Evolutionary conservation across 2,329 filamentous ascomycete genomes (phyloP).

Genomic region (Fusarium devonianum): DNA sequence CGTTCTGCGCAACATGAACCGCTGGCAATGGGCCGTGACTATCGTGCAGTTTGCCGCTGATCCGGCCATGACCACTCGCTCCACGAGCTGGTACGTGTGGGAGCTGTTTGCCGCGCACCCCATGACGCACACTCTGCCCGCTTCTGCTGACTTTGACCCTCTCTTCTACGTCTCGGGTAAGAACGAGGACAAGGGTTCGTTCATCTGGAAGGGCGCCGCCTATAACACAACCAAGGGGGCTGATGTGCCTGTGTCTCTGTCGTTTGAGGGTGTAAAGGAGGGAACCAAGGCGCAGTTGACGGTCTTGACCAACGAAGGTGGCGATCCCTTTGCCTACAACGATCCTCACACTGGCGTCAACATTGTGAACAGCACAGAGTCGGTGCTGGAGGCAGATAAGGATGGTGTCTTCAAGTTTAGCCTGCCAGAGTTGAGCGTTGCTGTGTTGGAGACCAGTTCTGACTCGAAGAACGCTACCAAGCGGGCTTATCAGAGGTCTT

Average conservation of each 20-base stretch:
- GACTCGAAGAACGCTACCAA: background rate
- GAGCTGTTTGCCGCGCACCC: slow-evolving; percentile 56
- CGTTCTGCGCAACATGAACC: slow-evolving; percentile 57
- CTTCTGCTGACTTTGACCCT: slow-evolving; percentile 52
- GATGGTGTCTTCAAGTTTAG: slow-evolving; percentile 60
- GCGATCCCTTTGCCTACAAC: slow-evolving; percentile 54
- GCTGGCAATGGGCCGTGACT: slow-evolving; percentile 61
- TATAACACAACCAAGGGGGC: slow-evolving; percentile 59
- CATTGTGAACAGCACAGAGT: slow-evolving; percentile 54
- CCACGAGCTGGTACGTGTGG: slow-evolving; percentile 60
- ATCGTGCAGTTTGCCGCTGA: slow-evolving; percentile 58
- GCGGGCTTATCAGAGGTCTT: slow-evolving; percentile 2
- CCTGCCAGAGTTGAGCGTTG: slow-evolving; percentile 63
- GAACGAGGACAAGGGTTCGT: slow-evolving; percentile 49
- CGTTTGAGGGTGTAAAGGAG: slow-evolving; percentile 53
- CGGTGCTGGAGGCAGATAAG: slow-evolving; percentile 50
- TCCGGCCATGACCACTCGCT: slow-evolving; percentile 55
- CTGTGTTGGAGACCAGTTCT: slow-evolving; percentile 57
- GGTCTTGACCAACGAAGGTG: slow-evolving; percentile 51
- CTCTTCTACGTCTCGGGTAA: slow-evolving; percentile 59
- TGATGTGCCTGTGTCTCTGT: slow-evolving; percentile 54
- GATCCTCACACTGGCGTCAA: slow-evolving; percentile 55
- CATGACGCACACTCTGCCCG: slow-evolving; percentile 56
- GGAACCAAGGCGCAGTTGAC: slow-evolving; percentile 54
- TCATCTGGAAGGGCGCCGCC: slow-evolving; percentile 60